phyloP scores from a whole-genome alignment of 2,329 filamentous ascomycete genomes.

The Fusarium ambrosium region DNA sequence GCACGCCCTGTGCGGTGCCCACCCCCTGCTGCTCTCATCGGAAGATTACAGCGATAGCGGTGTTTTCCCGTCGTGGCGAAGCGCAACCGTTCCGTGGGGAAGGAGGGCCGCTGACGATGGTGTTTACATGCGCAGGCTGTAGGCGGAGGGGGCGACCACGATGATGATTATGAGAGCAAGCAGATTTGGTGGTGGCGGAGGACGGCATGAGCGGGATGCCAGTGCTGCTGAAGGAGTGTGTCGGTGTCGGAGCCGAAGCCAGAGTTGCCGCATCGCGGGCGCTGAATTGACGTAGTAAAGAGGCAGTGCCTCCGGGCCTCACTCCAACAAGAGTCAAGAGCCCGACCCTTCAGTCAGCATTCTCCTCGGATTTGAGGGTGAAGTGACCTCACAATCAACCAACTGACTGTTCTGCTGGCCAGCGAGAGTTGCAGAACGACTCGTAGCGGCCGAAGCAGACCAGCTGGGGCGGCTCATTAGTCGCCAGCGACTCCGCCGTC shows the following conservation, averaged over 20 bases:
- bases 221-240: neutral
- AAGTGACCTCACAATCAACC: constrained; percentile 31
- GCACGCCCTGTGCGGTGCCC: neutral
- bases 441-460: constrained; percentile 45
- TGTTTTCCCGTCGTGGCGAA: constrained; percentile 25
- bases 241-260: constrained; percentile 10
- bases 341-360: constrained; percentile 4
- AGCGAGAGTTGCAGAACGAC: constrained; percentile 38
- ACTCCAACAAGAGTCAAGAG: constrained; percentile 31
- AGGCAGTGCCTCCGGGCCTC: neutral
- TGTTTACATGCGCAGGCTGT: neutral
- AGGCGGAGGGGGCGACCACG: neutral
- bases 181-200: constrained; percentile 9
- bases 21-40: neutral
- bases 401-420: constrained; percentile 20
- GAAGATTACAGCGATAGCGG: constrained; percentile 10
- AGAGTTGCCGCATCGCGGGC: constrained; percentile 20
- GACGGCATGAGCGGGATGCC: constrained; percentile 12
- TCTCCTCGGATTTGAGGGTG: constrained; percentile 6
- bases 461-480: constrained; percentile 46
- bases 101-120: constrained; percentile 17
- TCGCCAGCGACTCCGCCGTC: constrained; percentile 39
- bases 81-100: constrained; percentile 14
- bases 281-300: neutral
- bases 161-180: neutral